Conservation (phyloP, 441 rosid species). For the Biscutella laevigata region DNA sequence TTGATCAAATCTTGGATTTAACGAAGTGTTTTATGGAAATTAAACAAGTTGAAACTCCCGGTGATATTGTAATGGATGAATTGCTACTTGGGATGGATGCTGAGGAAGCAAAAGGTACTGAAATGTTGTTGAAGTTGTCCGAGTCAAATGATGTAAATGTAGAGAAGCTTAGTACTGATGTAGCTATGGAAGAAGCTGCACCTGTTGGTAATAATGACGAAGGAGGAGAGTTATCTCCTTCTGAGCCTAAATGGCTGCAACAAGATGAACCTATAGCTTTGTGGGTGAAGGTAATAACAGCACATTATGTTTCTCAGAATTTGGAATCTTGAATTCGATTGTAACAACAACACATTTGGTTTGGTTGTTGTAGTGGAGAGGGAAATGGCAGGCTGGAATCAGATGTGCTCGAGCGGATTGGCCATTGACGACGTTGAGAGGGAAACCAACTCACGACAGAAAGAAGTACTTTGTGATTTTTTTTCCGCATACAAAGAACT, state of each 20-base stretch:
- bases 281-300: slow-evolving; percentile 83
- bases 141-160: slow-evolving; percentile 41
- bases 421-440: slow-evolving; percentile 85
- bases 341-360: too few relatives aligned
- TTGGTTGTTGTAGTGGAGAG: slow-evolving; percentile 74
- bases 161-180: slow-evolving; percentile 30
- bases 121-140: slow-evolving; percentile 27
- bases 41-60: slow-evolving; percentile 32
- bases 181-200: slow-evolving; percentile 40
- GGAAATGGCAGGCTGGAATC: slow-evolving; percentile 96
- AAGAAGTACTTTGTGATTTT: slow-evolving; percentile 83
- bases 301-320: background rate
- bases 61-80: slow-evolving; percentile 28
- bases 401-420: slow-evolving; percentile 91
- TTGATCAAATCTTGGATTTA: slow-evolving; percentile 23
- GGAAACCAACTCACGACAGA: slow-evolving; percentile 88
- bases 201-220: slow-evolving; percentile 39
- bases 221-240: slow-evolving; percentile 45
- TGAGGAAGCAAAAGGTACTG: slow-evolving; percentile 28
- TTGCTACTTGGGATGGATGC: slow-evolving; percentile 31
- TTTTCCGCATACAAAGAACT: slow-evolving; percentile 88
- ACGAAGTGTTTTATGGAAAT: slow-evolving; percentile 46
- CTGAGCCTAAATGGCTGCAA: slow-evolving; percentile 73
- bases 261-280: slow-evolving; percentile 77
- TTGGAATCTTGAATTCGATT: background rate